Evolutionary conservation across 345 rosid genomes (phyloP), one percentile per base, ranked within the genome.

Genomic region (Stellera chamaejasme): DNA sequence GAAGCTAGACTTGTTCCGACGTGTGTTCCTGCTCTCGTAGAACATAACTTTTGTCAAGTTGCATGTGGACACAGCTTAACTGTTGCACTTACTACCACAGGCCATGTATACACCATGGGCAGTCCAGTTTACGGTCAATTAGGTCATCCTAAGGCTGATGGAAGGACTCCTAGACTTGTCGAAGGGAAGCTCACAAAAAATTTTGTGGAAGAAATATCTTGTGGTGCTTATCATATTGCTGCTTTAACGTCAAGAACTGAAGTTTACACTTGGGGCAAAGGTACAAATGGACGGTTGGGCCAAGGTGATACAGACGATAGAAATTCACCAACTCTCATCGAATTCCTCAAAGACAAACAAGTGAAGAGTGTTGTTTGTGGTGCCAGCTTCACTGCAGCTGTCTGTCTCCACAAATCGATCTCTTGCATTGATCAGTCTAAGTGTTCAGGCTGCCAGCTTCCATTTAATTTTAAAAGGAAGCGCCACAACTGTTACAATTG

Each of bases 251-350:
- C 90, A 58, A 83, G 72, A 73, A 80, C 89, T 10, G 94, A 85
- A 70, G 94, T 85, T 65, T 85, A 77, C 70, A 85, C 85, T 32
- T 85, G 94, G 94, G 94, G 94, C 59, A 85, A 85, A 65, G 94
- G 94, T 56, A 78, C 83, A 53, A 80, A 80, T 72, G 90, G 94
- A 59, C 81, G 85, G 48, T 66, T 85, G 56, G 90, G 90, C 54
- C 94, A 83, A 44, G 94, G 94, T 11, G 85, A 80, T 70, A 60
- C 69, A 12, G 87, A 79, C 59, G 94, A 85, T 69, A 77, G 78
- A 52, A 82, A 71, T 70, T 73, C 59, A 28, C 94, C 94, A 10
- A 48, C 80, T 15, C 23, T 83, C 25, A 82, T 85, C 49, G 94
- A 85, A 65, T 80, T 82, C 58, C 53, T 85, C 36, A 85, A 77